Evolutionary conservation across 129 eudicot genomes (phyloP).

Genomic region (Rutidosis leptorrhynchoides): DNA sequence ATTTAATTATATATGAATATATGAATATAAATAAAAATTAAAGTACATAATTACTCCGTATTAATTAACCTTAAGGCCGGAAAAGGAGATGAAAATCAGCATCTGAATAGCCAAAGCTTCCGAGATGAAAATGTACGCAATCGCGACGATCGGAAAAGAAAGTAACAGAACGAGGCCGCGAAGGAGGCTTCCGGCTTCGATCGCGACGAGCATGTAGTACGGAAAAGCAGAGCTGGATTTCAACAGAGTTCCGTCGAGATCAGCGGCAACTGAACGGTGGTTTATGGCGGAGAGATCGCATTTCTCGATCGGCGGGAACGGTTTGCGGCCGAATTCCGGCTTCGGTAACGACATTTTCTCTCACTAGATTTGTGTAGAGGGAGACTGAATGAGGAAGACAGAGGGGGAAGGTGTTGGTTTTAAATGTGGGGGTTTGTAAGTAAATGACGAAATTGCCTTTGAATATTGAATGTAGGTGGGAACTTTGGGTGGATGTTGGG

Average conservation of each 20-base stretch:
- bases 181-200: constrained; percentile 91
- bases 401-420: constrained; percentile 19
- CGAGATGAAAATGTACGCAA: constrained; percentile 74
- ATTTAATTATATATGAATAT: too few relatives aligned
- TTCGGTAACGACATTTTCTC: constrained; percentile 41
- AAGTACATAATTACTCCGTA: neutral
- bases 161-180: constrained; percentile 77
- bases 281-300: constrained; percentile 54
- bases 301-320: constrained; percentile 54
- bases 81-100: constrained; percentile 72
- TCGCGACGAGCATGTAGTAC: constrained; percentile 91
- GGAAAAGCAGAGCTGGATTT: constrained; percentile 77
- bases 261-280: constrained; percentile 87
- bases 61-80: constrained; percentile 40
- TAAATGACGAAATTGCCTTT: constrained; percentile 26
- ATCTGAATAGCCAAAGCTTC: constrained; percentile 81
- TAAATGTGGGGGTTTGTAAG: constrained; percentile 8
- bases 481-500: constrained; percentile 18
- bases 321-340: constrained; percentile 38
- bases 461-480: constrained; percentile 27
- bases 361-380: neutral
- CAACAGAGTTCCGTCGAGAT: constrained; percentile 91
- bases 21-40: neutral
- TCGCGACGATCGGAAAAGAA: constrained; percentile 62
- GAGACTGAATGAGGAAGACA: constrained; percentile 10